Evolutionary conservation across 75 land plant species (phyloP).

Genomic region (Chamaecyparis obtusa): DNA sequence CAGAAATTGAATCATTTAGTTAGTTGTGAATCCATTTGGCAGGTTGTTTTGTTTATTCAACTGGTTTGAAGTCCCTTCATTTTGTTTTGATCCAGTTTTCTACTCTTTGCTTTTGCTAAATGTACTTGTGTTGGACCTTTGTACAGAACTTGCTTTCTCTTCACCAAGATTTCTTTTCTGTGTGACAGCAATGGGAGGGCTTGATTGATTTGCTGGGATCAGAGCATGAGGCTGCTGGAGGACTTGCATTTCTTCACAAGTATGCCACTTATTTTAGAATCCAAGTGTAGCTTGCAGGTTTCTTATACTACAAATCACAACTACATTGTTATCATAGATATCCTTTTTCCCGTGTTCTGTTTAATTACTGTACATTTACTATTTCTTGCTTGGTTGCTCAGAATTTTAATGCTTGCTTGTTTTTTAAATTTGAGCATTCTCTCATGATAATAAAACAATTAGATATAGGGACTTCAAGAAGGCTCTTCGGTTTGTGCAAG

Average conservation of each 20-base stretch:
- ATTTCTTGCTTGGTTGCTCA: background rate
- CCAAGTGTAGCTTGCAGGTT: background rate
- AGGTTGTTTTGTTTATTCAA: no score
- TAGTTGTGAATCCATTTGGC: background rate
- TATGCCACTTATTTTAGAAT: conserved; percentile 18
- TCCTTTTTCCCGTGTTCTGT: background rate
- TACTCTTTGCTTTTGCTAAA: background rate
- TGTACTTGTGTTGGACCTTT: background rate
- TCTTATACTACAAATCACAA: background rate
- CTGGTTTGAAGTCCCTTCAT: background rate
- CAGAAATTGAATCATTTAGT: background rate
- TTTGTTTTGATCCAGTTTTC: background rate
- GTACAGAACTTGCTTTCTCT: background rate
- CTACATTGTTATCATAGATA: background rate
- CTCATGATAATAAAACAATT: background rate
- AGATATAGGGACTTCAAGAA: conserved; percentile 91
- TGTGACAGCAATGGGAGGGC: conserved; percentile 80
- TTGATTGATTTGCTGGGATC: conserved; percentile 78
- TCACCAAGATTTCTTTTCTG: background rate
- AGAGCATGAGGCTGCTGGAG: conserved; percentile 59
- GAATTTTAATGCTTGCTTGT: background rate
- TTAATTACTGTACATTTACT: background rate
- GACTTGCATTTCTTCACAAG: conserved; percentile 87
- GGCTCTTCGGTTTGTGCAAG: conserved; percentile 46
- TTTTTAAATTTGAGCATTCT: background rate